phyloP scores from a whole-genome alignment of 1,284 basidiomycete genomes.

The Sanghuangporus weigelae region DNA sequence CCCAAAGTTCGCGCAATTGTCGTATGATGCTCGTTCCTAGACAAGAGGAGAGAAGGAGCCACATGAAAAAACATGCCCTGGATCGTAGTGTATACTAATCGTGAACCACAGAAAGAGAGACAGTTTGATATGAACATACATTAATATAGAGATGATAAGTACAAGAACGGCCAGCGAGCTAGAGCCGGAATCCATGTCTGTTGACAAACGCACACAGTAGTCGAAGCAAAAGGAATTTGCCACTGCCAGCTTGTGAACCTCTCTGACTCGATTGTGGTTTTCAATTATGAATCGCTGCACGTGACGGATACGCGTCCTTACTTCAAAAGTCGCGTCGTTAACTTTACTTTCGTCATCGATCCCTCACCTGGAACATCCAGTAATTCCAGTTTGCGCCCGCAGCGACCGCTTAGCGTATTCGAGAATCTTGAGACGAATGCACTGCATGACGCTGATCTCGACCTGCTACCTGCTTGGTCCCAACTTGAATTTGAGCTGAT shows the following conservation, averaged over 20 bases:
- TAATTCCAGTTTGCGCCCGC: not conserved
- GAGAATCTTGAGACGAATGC: not conserved
- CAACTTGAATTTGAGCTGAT: not conserved
- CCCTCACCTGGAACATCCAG: not conserved
- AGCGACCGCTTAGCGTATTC: no score
- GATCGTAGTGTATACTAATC: not conserved
- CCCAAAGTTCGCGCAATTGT: constrained; percentile 13
- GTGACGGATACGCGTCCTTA: constrained; percentile 9
- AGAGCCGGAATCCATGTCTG: not conserved
- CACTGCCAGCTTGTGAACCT: not conserved
- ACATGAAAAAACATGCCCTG: constrained; percentile 13
- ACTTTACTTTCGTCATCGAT: not conserved
- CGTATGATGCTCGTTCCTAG: constrained; percentile 8
- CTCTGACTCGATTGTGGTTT: not conserved
- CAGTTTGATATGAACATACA: not conserved
- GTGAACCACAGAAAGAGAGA: not conserved
- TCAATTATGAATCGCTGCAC: not conserved
- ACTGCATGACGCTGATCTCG: not conserved
- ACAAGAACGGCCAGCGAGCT: constrained; percentile 8
- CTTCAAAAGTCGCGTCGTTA: no score
- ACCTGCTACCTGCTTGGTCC: not conserved
- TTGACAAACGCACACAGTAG: no score
- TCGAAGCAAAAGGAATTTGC: not conserved
- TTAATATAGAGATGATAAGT: not conserved
- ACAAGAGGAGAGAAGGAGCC: constrained; percentile 17